phyloP scores from a whole-genome alignment of 208 protist species.

The Endotrypanum monterogeii region DNA sequence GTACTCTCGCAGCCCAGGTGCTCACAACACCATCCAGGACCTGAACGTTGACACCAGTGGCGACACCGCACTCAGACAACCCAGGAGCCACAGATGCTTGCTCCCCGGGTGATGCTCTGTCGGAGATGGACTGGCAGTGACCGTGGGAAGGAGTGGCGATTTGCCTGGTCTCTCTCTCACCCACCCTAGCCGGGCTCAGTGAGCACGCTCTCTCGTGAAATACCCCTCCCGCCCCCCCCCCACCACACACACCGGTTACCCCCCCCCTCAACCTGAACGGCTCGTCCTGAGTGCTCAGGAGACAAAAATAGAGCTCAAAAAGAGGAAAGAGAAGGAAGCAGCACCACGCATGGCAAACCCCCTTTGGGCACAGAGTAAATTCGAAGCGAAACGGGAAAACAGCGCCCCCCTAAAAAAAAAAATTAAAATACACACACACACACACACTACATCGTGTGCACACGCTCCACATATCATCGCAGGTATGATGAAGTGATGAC shows the following conservation, averaged over 20 bases:
- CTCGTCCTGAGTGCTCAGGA: too few species aligned
- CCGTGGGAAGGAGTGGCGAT: neutral
- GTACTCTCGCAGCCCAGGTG: neutral
- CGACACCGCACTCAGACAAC: neutral
- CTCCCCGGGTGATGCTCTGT: neutral
- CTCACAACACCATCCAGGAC: neutral
- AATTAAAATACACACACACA: neutral
- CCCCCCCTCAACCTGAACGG: too few species aligned
- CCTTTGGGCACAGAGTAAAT: neutral
- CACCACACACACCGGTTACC: too few species aligned
- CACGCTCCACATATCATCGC: neutral
- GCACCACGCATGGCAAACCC: neutral
- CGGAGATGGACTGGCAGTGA: neutral
- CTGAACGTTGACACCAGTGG: neutral
- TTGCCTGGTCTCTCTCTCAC: neutral
- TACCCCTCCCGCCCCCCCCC: too few species aligned
- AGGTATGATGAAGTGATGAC: too few species aligned
- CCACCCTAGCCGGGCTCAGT: too few species aligned
- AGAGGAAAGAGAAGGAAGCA: neutral
- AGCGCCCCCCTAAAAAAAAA: neutral
- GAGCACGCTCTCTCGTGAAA: too few species aligned
- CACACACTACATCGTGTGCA: neutral
- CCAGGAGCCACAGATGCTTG: neutral
- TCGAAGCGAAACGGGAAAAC: neutral
- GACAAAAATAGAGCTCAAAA: too few species aligned